phyloP scores from a whole-genome alignment of 2,329 filamentous ascomycete genomes.

The Aureobasidium sp. region DNA sequence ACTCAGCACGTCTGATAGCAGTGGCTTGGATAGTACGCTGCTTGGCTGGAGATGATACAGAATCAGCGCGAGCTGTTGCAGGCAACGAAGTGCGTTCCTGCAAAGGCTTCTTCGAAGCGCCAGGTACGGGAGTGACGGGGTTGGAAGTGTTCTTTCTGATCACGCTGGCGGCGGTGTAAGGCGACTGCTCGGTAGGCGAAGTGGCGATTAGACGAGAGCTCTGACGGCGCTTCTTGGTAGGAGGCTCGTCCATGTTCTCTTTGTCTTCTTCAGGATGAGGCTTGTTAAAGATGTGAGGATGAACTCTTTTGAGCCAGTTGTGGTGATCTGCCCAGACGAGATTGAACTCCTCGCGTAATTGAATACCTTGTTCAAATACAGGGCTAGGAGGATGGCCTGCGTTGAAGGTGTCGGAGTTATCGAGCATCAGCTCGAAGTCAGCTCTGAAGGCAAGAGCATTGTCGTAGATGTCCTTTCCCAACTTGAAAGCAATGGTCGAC shows the following conservation, averaged over 20 bases:
- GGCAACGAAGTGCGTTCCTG: background rate
- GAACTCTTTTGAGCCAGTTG: background rate
- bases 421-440: constrained; percentile 11
- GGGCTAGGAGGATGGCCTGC: background rate
- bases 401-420: constrained; percentile 11
- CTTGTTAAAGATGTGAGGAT: background rate
- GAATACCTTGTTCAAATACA: background rate
- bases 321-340: background rate
- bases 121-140: background rate
- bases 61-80: background rate
- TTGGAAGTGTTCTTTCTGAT: background rate
- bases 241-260: background rate
- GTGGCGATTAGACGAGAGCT: background rate
- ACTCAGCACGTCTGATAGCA: background rate
- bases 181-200: background rate
- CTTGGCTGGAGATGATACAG: background rate
- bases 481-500: background rate
- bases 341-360: background rate
- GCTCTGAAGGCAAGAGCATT: background rate
- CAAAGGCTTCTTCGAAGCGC: background rate
- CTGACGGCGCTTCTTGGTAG: background rate
- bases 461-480: background rate
- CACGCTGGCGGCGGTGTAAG: background rate
- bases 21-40: background rate
- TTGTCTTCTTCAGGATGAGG: background rate